phyloP scores from a whole-genome alignment of 331 rosid genomes.

The Erythrophleum ivorense region DNA sequence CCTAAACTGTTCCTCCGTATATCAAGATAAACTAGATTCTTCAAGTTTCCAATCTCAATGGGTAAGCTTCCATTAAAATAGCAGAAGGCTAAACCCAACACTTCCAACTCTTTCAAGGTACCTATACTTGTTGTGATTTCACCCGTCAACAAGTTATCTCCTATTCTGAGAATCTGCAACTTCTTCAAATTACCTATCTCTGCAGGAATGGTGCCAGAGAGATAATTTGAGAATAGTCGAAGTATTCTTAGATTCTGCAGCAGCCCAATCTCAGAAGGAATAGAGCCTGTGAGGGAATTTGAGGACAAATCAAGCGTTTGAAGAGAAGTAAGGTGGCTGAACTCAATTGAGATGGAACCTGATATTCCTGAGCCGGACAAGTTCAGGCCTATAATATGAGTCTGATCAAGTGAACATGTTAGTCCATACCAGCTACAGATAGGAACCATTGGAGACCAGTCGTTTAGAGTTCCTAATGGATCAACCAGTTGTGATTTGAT shows the following conservation, averaged over 20 bases:
- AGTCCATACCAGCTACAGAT: slow-evolving; percentile 81
- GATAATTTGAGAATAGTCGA: slow-evolving; percentile 69
- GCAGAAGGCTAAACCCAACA: slow-evolving; percentile 74
- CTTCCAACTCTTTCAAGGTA: slow-evolving; percentile 68
- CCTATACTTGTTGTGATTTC: slow-evolving; percentile 66
- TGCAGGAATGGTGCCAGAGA: slow-evolving; percentile 78
- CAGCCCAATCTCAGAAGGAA: slow-evolving; percentile 72
- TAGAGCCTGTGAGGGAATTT: slow-evolving; percentile 71
- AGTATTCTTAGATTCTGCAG: slow-evolving; percentile 68
- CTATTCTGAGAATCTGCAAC: slow-evolving; percentile 83
- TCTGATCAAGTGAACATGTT: slow-evolving; percentile 62
- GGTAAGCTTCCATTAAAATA: slow-evolving; percentile 87
- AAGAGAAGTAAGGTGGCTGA: slow-evolving; percentile 61
- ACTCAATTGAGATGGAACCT: slow-evolving; percentile 66
- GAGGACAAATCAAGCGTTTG: slow-evolving; percentile 84
- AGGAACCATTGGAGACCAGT: slow-evolving; percentile 71
- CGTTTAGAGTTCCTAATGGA: slow-evolving; percentile 62
- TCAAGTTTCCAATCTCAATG: slow-evolving; percentile 70
- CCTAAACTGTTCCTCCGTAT: slow-evolving; percentile 67
- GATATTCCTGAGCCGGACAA: slow-evolving; percentile 76
- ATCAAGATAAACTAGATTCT: slow-evolving; percentile 75
- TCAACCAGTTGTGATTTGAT: slow-evolving; percentile 71
- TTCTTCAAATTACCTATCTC: slow-evolving; percentile 80
- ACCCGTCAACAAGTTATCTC: slow-evolving; percentile 77
- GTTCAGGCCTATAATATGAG: slow-evolving; percentile 60